These are phyloP conservation scores for Pestalotiopsis sp. DNA, from an alignment of 2,329 filamentous ascomycete genomes.

Conservation along the genomic window DNA sequence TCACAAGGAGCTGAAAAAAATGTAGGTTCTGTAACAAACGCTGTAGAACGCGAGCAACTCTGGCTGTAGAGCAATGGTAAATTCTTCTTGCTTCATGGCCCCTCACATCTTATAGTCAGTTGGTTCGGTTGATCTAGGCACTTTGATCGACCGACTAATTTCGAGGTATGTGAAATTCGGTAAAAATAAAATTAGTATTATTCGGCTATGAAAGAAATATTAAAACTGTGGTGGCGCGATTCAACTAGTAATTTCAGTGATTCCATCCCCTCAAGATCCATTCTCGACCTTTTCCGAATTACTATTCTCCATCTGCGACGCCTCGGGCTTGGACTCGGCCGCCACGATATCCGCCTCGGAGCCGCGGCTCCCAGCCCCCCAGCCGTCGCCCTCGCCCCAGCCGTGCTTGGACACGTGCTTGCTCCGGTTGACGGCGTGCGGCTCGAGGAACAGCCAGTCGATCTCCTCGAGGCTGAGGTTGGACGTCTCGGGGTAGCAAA, in stretches of 20 bases:
- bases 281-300: background rate
- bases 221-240: background rate
- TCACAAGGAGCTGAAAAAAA: no score
- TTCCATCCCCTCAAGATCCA: background rate
- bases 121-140: no score
- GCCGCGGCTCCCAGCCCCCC: background rate
- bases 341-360: background rate
- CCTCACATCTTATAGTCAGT: no score
- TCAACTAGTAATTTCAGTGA: no score
- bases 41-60: no score
- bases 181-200: background rate
- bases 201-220: background rate
- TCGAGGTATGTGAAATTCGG: background rate
- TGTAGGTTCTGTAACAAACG: no score
- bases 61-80: no score
- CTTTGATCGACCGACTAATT: no score
- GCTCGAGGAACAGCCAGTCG: constrained; percentile 45
- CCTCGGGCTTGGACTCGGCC: background rate
- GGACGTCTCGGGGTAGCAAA: constrained; percentile 55
- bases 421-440: constrained; percentile 5
- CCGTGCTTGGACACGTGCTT: constrained; percentile 8
- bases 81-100: no score
- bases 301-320: background rate
- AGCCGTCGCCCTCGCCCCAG: background rate
- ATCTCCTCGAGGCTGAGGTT: constrained; percentile 54